Percentiles rank a stretch among this genome's conserved stretches.
phyloP scores from a whole-genome alignment of 1,284 basidiomycete species.

The Sporisorium reilianum region DNA sequence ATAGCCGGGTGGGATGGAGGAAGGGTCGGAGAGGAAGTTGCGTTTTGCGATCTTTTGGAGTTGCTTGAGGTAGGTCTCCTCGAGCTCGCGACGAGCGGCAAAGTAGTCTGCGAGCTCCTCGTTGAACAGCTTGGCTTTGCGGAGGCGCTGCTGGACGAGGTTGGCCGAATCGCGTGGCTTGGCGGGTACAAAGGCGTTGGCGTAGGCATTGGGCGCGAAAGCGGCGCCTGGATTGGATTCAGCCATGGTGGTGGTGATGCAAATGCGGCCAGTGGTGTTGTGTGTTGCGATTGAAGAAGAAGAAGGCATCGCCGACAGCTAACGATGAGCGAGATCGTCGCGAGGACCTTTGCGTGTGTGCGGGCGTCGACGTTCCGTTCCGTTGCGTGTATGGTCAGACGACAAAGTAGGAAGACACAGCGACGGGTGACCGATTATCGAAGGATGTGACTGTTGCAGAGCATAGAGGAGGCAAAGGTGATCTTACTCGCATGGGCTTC shows the following conservation, averaged over 20 bases:
- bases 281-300: not conserved
- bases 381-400: too few relatives aligned
- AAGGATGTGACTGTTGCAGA: too few relatives aligned
- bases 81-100: constrained; percentile 71
- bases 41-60: constrained; percentile 71
- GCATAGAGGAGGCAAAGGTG: too few relatives aligned
- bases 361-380: not conserved
- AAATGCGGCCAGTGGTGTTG: not conserved
- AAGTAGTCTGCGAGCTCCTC: constrained; percentile 71
- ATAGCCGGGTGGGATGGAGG: constrained; percentile 60
- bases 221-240: constrained; percentile 31
- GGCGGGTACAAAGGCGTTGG: constrained; percentile 49
- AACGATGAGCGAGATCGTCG: not conserved
- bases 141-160: constrained; percentile 47
- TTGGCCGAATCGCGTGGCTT: constrained; percentile 43
- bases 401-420: too few relatives aligned
- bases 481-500: too few relatives aligned
- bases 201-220: constrained; percentile 52
- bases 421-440: too few relatives aligned
- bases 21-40: constrained; percentile 67
- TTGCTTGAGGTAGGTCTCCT: constrained; percentile 71
- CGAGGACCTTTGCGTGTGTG: not conserved
- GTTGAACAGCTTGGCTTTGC: constrained; percentile 61
- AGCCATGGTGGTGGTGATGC: constrained; percentile 21
- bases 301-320: not conserved